Conservation (phyloP, 495 filamentous ascomycete genomes). For the Neurospora tetrasperma region DNA sequence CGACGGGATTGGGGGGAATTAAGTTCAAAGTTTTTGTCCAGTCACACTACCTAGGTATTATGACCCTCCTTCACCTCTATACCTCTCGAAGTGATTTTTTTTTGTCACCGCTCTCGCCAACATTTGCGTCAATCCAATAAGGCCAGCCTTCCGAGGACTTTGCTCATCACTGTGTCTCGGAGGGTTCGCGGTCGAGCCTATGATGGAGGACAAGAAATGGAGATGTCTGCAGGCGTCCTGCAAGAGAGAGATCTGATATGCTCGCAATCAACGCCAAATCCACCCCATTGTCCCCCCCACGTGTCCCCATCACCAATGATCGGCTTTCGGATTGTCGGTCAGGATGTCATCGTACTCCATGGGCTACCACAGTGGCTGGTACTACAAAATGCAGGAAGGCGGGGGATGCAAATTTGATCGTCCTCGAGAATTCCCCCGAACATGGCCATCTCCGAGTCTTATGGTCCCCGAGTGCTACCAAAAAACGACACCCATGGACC, state of each 20-base stretch:
- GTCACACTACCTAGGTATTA: background rate
- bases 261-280: background rate
- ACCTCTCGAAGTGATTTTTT: too few relatives aligned
- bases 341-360: background rate
- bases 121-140: background rate
- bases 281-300: background rate
- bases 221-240: background rate
- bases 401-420: background rate
- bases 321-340: background rate
- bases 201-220: background rate
- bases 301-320: background rate
- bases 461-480: background rate
- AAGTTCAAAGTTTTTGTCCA: background rate
- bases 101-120: background rate
- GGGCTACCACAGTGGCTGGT: background rate
- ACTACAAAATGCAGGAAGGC: background rate
- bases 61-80: background rate
- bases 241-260: background rate
- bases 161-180: background rate
- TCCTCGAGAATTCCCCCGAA: background rate
- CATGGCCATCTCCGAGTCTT: background rate
- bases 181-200: background rate
- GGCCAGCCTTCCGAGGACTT: background rate
- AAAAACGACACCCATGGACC: background rate
- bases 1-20: background rate